Base-by-base conservation (phyloP, 495 filamentous ascomycete species). In the Penicillium taxi region DNA sequence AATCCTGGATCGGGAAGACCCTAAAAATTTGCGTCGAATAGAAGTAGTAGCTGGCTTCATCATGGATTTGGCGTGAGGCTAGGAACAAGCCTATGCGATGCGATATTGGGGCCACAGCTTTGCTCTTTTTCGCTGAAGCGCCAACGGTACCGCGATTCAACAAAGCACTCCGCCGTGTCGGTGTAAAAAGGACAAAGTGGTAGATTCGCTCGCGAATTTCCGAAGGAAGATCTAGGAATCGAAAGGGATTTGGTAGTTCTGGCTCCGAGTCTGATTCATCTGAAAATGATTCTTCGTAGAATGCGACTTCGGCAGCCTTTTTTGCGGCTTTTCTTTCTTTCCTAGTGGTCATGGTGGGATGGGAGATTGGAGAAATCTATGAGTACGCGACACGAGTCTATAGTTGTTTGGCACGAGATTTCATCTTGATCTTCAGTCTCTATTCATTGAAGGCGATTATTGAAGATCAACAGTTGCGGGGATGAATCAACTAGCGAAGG, bases 131-230 rank as follows among this genome's bases (percentile, higher is more conserved):
- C 9, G 78, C 74, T 19, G 86, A 81, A 4, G 89, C 74, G 46
- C 90, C 86, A 12, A 93, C 66, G 26, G 76, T 76, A 32, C 60
- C 58, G 15, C 50, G 52, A 18, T 39, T 43, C 18, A 49, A 52
- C 25, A 41, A 29, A n/a, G 40, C 49, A 21, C 37, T 48, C 32
- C 53, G 59, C 16, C 58, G 59, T 25, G 49, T 53, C 1, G 62
- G 56, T 6, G 67, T 65, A 26, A 67, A 66, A 31, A 94, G 79
- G 27, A 78, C 61, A 38, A 75, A 61, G 34, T 64, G 67, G 53
- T 88, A 87, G 25, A 94, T 74, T 31, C 75, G 75, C 26, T 78
- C 45, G 6, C 86, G 82, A 20, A 94, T 65, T 51, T 94, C 87
- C 7, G 76, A 71, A 0, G 87, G 87, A 0, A 94, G 67, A 32